Percentiles rank a stretch among this genome's conserved stretches.
Evolutionary conservation across 1,284 basidiomycete genomes (phyloP).

Genomic region (Tylopilus orsonianus): DNA sequence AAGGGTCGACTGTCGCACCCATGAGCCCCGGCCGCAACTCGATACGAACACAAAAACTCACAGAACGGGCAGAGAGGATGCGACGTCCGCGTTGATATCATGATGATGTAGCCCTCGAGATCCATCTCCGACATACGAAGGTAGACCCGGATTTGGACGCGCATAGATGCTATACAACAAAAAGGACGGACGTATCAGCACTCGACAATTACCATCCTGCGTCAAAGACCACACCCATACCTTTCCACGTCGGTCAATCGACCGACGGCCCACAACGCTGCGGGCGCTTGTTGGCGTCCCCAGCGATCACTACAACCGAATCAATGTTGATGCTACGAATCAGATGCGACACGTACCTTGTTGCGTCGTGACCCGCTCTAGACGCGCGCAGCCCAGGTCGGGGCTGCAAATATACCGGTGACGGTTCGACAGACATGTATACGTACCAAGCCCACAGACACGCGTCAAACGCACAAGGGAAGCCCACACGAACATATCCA

Average conservation of each 20-base stretch:
- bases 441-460: neutral
- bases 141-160: neutral
- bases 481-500: too few relatives aligned
- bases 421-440: conserved; percentile 14
- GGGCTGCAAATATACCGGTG: neutral
- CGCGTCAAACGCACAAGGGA: too few relatives aligned
- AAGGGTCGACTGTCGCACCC: too few relatives aligned
- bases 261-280: conserved; percentile 8
- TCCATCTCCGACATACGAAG: neutral
- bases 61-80: neutral
- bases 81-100: neutral
- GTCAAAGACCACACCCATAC: conserved; percentile 9
- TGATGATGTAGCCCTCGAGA: neutral
- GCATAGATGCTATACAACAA: conserved; percentile 6
- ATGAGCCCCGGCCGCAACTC: conserved; percentile 4
- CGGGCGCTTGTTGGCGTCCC: neutral
- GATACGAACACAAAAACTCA: neutral
- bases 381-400: neutral
- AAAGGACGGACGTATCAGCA: conserved; percentile 3
- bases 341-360: conserved; percentile 15
- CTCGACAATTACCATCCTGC: neutral
- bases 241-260: conserved; percentile 2
- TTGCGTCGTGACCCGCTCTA: neutral
- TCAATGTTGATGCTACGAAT: too few relatives aligned
- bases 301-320: conserved; percentile 8